A percentile compares a stretch with the other conserved stretches of the same genome.
phyloP scores from a whole-genome alignment of 2,329 filamentous ascomycete genomes.

The Botryotinia narcissicola region DNA sequence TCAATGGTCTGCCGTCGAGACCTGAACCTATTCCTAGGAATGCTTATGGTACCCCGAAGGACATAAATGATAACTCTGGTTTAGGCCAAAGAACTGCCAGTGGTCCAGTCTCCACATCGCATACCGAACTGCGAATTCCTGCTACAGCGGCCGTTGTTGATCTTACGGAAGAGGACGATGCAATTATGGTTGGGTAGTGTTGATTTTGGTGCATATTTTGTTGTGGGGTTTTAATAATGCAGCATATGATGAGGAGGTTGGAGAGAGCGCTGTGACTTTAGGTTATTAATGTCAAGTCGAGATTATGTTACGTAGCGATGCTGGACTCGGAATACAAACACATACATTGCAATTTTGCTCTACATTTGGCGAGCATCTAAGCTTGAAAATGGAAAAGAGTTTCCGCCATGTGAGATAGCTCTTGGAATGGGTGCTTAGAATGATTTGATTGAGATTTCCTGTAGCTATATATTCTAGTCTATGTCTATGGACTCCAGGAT shows the following conservation, averaged over 20 bases:
- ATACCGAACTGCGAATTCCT: no score
- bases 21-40: background rate
- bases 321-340: background rate
- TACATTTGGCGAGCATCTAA: background rate
- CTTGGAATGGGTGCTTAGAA: background rate
- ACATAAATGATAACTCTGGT: background rate
- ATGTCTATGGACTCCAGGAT: background rate
- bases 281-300: background rate
- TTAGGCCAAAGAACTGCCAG: background rate
- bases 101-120: background rate
- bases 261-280: background rate
- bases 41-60: background rate
- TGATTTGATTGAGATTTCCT: background rate
- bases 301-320: background rate
- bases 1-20: background rate
- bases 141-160: background rate
- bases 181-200: background rate
- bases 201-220: background rate
- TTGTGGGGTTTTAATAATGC: background rate
- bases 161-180: background rate
- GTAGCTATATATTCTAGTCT: background rate
- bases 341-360: background rate
- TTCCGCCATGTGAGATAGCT: background rate
- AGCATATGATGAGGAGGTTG: background rate
- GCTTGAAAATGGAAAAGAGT: no score